Percentiles rank a stretch among this genome's conserved stretches.
Evolutionary conservation across 106 monocot genomes (phyloP).

Genomic region (Ottelia alismoides): DNA sequence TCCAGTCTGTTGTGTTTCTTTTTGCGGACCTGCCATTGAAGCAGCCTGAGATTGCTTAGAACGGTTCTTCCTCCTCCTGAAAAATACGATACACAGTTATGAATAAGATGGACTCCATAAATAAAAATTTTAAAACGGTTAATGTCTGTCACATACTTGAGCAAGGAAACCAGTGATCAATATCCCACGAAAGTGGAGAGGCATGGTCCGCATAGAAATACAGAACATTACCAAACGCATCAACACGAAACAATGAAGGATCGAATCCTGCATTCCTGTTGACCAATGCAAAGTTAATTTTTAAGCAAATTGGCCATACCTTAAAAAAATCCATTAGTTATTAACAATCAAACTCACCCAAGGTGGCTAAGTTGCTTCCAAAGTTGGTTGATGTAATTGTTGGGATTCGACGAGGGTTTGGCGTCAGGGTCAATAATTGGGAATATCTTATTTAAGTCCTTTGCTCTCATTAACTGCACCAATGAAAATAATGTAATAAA

Average conservation of each 20-base stretch:
- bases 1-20: conserved; percentile 81
- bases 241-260: conserved; percentile 81
- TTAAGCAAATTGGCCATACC: not conserved
- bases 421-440: conserved; percentile 51
- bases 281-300: not conserved
- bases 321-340: not conserved
- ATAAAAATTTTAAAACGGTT: too few species aligned
- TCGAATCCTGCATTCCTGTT: conserved; percentile 91
- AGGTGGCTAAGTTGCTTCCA: conserved; percentile 95
- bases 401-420: conserved; percentile 34
- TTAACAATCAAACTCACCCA: conserved; percentile 25
- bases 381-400: conserved; percentile 46
- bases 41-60: conserved; percentile 65
- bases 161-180: conserved; percentile 95
- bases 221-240: conserved; percentile 75
- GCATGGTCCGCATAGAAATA: conserved; percentile 70
- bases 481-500: too few species aligned
- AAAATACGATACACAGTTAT: too few species aligned
- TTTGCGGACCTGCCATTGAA: conserved; percentile 75
- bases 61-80: conserved; percentile 84
- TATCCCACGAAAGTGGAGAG: conserved; percentile 81
- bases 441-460: conserved; percentile 66
- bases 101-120: too few species aligned
- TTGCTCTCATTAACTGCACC: conserved; percentile 41
- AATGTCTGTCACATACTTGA: conserved; percentile 45